Evolutionary conservation across 768 basidiomycete genomes (phyloP).

Genomic region (Suillus americanus): DNA sequence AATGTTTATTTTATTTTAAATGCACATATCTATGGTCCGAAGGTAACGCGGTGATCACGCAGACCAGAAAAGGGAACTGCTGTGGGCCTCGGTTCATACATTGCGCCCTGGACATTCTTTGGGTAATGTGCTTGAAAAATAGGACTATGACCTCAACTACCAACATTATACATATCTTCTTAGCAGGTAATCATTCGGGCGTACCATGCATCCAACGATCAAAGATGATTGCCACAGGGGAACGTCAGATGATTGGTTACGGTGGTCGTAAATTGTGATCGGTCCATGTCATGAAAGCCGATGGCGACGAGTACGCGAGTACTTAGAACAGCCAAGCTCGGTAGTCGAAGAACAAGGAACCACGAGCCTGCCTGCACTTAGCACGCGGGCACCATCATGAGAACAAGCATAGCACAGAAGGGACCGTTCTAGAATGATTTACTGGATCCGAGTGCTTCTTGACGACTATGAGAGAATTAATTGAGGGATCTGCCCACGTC

Average conservation of each 20-base stretch:
- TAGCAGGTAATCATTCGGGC: background rate
- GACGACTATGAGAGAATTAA: conserved; percentile 1
- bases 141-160: background rate
- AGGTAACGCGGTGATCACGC: background rate
- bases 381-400: background rate
- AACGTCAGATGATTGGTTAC: background rate
- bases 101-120: background rate
- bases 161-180: background rate
- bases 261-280: background rate
- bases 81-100: background rate
- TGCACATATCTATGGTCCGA: background rate
- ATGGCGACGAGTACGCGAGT: background rate
- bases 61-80: background rate
- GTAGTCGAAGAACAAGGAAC: background rate
- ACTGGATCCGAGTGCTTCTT: background rate
- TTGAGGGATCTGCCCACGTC: conserved; percentile 5
- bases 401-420: background rate
- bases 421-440: background rate
- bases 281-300: background rate
- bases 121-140: background rate
- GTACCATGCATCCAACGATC: background rate
- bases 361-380: background rate
- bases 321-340: background rate
- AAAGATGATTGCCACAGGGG: background rate
- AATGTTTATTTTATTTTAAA: background rate